Evolutionary conservation across 2,329 filamentous ascomycete genomes (phyloP).

Genomic region (Claviceps arundinis): DNA sequence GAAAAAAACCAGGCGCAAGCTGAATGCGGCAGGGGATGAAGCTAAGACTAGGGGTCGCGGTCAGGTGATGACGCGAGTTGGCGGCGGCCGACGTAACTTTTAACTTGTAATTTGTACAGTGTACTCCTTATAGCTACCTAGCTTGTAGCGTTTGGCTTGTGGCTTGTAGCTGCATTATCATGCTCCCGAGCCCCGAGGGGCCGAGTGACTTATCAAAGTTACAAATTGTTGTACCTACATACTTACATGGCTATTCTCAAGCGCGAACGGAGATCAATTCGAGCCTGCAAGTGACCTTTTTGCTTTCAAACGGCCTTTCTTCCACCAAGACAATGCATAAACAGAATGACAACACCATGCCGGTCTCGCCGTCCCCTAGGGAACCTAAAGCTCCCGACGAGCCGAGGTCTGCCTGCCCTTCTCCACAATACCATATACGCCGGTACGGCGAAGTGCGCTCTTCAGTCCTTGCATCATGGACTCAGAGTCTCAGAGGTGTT

Average conservation of each 20-base stretch:
- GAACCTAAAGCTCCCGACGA: neutral
- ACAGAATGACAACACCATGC: neutral
- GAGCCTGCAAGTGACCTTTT: too few species aligned
- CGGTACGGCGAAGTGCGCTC: neutral
- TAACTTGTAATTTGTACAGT: too few species aligned
- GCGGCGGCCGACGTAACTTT: too few species aligned
- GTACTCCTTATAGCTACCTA: too few species aligned
- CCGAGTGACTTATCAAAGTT: too few species aligned
- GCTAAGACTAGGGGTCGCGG: constrained; percentile 1
- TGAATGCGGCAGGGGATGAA: neutral
- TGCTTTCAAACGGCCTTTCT: neutral
- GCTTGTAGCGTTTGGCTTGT: too few species aligned
- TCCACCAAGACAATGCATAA: neutral
- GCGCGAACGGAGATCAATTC: too few species aligned
- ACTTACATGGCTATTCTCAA: too few species aligned
- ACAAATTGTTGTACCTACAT: too few species aligned
- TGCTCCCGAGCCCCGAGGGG: too few species aligned
- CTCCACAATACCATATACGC: neutral
- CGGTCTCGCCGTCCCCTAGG: neutral
- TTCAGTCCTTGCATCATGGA: constrained; percentile 2
- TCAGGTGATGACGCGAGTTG: constrained; percentile 6
- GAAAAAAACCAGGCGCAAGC: neutral
- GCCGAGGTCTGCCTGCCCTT: neutral
- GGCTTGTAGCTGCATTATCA: too few species aligned
- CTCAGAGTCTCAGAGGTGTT: too few species aligned